Base-by-base conservation (phyloP, 1,139 yeast genomes). In the Debaryomyces sp. region DNA sequence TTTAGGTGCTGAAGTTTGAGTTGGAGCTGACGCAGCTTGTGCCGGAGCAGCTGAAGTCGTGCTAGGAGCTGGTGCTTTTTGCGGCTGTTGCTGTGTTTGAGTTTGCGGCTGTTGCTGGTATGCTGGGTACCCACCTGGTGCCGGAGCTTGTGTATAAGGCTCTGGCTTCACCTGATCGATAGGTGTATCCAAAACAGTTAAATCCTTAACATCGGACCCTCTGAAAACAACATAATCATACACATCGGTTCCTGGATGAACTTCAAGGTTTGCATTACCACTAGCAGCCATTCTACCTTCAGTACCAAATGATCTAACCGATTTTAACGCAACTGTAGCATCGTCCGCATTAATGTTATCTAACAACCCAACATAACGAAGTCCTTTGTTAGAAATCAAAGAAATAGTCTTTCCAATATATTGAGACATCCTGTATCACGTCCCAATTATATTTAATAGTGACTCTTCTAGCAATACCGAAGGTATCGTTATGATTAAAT, bases 391-490 rank as follows among this genome's bases (percentile, higher is more conserved):
- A 53, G 97, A 89, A 58, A 91, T 83, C 68, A 94, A 79, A 35
- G 97, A 87, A 60, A 94, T 92, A 49, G 96, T 88, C 68, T 90
- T 91, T 26, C 99, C 99, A 59, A 90, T 86, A 68, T 87, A 90
- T 61, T 89, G 90, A 43, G 96, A 87, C 96, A 89, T 89, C 50
- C 18, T 46, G 35, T 32, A 26, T 34, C 17, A 32, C 13, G 38
- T 22, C 40, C 34, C 34, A 27, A 33, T 18, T 26, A 39, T 36
- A 36, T 22, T 26, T 12, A 34, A 9, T 10, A 35, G 13, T 18
- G 38, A 17, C 12, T 18, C 12, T 18, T 2, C 18, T 15, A 32
- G 5, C 21, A 32, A 32, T 13, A 32, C 18, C 21, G 21, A 32
- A 10, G 9, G 15, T 32, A 9, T 32, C 6, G 18, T 13, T 13